Percentiles rank a stretch among this genome's conserved stretches.
Conservation (phyloP, 2,329 filamentous ascomycete species). For the Cytospora paraplurivora region DNA sequence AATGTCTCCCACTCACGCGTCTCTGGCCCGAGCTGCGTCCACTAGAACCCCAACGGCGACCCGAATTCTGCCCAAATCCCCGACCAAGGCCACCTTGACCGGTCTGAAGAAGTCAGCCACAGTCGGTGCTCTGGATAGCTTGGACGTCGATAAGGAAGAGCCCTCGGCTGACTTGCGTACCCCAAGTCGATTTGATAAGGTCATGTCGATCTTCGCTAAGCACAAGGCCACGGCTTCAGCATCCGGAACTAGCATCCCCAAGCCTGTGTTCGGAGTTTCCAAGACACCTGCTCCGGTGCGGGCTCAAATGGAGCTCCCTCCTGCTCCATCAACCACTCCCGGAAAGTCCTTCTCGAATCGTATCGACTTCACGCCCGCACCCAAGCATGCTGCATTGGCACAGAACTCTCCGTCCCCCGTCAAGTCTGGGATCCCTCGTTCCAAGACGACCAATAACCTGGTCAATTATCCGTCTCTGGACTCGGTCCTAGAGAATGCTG, state of each 20-base stretch:
- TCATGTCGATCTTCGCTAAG: conserved; percentile 59
- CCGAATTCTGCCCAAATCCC: conserved; percentile 51
- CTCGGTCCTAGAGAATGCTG: conserved; percentile 35
- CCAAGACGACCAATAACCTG: conserved; percentile 41
- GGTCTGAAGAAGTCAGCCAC: conserved; percentile 54
- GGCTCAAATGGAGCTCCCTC: conserved; percentile 55
- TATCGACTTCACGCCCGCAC: conserved; percentile 77
- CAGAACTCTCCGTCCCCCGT: conserved; percentile 60
- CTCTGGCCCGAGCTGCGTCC: conserved; percentile 62
- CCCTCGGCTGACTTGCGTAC: conserved; percentile 45
- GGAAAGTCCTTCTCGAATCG: conserved; percentile 69
- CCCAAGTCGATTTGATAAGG: conserved; percentile 54
- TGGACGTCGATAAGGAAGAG: conserved; percentile 39
- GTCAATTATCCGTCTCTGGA: conserved; percentile 40
- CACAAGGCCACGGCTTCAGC: conserved; percentile 44
- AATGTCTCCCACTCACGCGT: conserved; percentile 78
- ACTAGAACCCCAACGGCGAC: conserved; percentile 53
- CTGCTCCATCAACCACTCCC: conserved; percentile 63
- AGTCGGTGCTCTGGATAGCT: conserved; percentile 46
- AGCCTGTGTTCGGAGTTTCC: conserved; percentile 42
- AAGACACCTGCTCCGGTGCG: conserved; percentile 50
- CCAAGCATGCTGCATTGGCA: conserved; percentile 50
- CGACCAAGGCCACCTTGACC: conserved; percentile 51
- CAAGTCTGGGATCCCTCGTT: conserved; percentile 51
- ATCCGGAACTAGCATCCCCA: conserved; percentile 51